Conservation (phyloP, 2,329 filamentous ascomycete species). For the Rhynchosporium secalis region DNA sequence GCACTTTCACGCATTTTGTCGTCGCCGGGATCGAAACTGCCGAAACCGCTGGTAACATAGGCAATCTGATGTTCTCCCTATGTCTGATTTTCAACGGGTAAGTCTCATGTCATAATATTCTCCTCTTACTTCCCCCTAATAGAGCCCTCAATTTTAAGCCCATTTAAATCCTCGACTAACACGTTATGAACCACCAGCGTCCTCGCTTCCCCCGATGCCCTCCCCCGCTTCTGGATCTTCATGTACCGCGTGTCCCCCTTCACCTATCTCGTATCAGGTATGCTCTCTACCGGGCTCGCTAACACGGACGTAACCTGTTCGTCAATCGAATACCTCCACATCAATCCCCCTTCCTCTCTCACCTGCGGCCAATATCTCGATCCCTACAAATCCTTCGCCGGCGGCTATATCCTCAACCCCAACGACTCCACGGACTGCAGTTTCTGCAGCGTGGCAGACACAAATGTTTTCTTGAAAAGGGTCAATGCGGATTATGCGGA, state of each 20-base stretch:
- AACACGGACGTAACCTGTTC: conserved; percentile 67
- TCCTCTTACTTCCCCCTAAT: neutral
- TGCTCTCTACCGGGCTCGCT: conserved; percentile 70
- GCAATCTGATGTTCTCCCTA: conserved; percentile 73
- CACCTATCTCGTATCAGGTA: conserved; percentile 75
- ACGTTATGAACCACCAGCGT: conserved; percentile 49
- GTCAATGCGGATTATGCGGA: conserved; percentile 56
- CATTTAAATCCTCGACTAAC: too few relatives aligned
- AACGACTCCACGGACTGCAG: conserved; percentile 52
- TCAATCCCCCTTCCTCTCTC: conserved; percentile 58
- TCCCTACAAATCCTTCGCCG: conserved; percentile 48
- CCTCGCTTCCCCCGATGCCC: conserved; percentile 59
- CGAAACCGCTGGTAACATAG: conserved; percentile 74
- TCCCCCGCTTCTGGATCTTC: conserved; percentile 81
- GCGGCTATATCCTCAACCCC: conserved; percentile 56
- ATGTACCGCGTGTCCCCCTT: conserved; percentile 84
- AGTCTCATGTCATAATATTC: neutral
- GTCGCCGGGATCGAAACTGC: conserved; percentile 76
- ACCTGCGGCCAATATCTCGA: conserved; percentile 62
- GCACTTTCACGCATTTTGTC: conserved; percentile 77
- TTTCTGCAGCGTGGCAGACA: conserved; percentile 54
- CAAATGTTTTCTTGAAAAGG: conserved; percentile 54
- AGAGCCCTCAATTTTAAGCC: too few relatives aligned
- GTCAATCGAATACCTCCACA: conserved; percentile 65
- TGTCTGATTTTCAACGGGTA: conserved; percentile 68